Evolutionary conservation across 2,329 filamentous ascomycete genomes (phyloP), one percentile per base, ranked within the genome.

Genomic region (Colletotrichum trifolii): DNA sequence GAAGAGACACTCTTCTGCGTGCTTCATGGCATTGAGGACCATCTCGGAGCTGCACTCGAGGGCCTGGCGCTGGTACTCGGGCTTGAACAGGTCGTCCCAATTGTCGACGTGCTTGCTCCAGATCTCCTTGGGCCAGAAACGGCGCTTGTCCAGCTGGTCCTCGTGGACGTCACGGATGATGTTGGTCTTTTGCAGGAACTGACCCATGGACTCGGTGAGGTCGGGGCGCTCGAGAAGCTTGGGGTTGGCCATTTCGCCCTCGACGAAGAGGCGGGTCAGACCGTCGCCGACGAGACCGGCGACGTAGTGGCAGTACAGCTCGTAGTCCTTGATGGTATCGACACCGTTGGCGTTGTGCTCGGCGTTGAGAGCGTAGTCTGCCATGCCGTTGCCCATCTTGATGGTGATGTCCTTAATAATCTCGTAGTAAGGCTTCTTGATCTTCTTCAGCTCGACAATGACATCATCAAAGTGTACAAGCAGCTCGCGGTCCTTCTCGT

Each of bases 341-440:
- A 98, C 90, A 52, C 93, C 93, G 65, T 93, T 88, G 69, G 87
- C 82, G 72, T 94, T 93, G 78, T 91, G 86, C 72, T 96, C 92
- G 12, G 92, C 90, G 72, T 96, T 96, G 70, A 91, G 84, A 45
- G 88, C 92, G 76, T 97, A 99, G 79, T 99, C 95, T 35, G 96
- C 96, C 96, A 99, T 99, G 71, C 96, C 96, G 74, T 98, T 94
- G 69, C 94, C 95, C 96, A 99, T 99, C 81, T 93, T 92, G 74
- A 89, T 83, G 38, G 94, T 93, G 74, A 98, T 97, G 72, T 98
- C 95, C 79, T 91, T 90, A 79, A 99, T 96, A 74, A 98, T 94
- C 7, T 84, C 87, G 77, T 86, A 87, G 81, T 99, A 98, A 60
- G 87, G 87, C 53, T 89, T 87, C 83, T 97, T 96, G 78, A 97